phyloP scores from a whole-genome alignment of 768 basidiomycete genomes.

The Podaxis pistillaris region DNA sequence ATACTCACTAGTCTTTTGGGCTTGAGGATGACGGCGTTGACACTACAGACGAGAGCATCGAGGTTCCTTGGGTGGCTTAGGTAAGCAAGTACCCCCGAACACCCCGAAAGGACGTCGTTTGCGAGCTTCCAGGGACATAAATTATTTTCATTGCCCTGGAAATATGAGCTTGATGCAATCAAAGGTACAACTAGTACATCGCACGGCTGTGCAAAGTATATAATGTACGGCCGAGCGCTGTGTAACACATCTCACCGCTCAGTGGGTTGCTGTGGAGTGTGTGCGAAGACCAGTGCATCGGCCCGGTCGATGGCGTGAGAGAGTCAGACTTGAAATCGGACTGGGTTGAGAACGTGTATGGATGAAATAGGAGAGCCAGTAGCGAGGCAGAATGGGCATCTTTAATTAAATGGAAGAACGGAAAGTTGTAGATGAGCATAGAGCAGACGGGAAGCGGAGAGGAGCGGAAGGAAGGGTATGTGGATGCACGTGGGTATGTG shows the following conservation, averaged over 20 bases:
- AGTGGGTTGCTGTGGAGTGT: neutral
- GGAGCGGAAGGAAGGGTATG: neutral
- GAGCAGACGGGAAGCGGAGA: neutral
- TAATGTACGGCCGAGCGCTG: neutral
- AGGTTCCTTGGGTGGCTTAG: constrained; percentile 22
- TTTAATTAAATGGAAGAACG: too few relatives aligned
- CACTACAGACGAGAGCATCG: constrained; percentile 21
- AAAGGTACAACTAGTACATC: neutral
- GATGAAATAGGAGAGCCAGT: neutral
- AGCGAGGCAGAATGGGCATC: neutral
- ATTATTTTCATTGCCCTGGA: too few relatives aligned
- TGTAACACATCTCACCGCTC: neutral
- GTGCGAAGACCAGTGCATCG: neutral
- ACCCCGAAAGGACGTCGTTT: neutral
- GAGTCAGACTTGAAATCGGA: neutral
- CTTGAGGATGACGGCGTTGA: constrained; percentile 50
- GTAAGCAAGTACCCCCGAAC: constrained; percentile 22
- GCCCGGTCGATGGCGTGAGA: neutral
- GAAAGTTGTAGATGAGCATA: neutral
- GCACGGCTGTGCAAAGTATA: neutral
- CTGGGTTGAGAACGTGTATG: too few relatives aligned
- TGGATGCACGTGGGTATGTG: constrained; percentile 10
- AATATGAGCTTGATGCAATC: neutral
- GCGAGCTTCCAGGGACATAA: too few relatives aligned
- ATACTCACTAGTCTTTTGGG: constrained; percentile 55